These are phyloP conservation scores for Chrysanthemum seticuspe DNA, from an alignment of 129 eudicot species.

Conservation along the genomic window DNA sequence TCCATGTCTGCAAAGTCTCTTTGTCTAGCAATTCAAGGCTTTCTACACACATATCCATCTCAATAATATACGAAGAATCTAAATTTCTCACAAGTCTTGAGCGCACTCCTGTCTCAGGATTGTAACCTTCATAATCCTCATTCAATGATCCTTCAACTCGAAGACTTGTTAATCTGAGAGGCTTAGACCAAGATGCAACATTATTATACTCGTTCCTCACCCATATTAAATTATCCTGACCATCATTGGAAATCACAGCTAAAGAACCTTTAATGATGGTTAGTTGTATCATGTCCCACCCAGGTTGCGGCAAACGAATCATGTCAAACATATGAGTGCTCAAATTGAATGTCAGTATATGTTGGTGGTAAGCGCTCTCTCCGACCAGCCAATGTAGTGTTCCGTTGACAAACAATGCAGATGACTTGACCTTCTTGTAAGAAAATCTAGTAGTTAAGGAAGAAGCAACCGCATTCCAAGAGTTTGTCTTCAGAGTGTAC, in stretches of 20 bases:
- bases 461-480: no score
- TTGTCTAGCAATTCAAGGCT: background rate
- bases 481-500: no score
- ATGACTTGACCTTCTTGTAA: no score
- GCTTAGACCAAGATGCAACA: background rate
- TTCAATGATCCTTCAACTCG: no score
- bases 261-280: background rate
- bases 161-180: background rate
- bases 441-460: no score
- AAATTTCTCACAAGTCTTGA: background rate
- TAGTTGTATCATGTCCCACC: background rate
- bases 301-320: background rate
- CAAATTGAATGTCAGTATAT: background rate
- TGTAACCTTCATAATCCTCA: background rate
- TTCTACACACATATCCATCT: background rate
- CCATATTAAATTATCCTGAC: background rate
- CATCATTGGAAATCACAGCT: background rate
- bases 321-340: background rate
- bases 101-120: background rate
- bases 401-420: no score
- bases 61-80: background rate
- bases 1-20: background rate
- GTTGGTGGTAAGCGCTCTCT: background rate
- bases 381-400: no score
- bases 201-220: background rate